These are phyloP conservation scores for Actinidia arguta DNA, from an alignment of 179 eudicot species.

Conservation along the genomic window DNA sequence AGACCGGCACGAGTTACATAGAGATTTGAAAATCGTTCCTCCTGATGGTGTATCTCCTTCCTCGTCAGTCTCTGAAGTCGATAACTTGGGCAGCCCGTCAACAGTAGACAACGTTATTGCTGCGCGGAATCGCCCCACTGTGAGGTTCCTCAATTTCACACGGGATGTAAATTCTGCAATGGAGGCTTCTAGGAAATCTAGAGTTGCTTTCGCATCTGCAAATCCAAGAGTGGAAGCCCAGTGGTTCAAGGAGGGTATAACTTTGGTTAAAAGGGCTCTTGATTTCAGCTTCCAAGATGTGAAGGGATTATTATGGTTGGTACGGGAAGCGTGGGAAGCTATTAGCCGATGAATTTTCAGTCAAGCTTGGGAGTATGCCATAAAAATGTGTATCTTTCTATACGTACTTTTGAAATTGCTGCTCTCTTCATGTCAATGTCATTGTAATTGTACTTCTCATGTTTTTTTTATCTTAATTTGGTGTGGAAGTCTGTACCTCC, in stretches of 20 bases:
- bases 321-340: conserved; percentile 89
- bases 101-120: conserved; percentile 75
- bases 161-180: conserved; percentile 83
- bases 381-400: too few species aligned
- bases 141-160: conserved; percentile 70
- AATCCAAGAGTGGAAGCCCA: conserved; percentile 48
- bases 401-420: too few species aligned
- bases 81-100: conserved; percentile 80
- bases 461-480: too few species aligned
- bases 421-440: too few species aligned
- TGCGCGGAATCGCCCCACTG: conserved; percentile 64
- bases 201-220: conserved; percentile 76
- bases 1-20: conserved; percentile 82
- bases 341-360: conserved; percentile 49
- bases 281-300: conserved; percentile 95
- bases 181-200: conserved; percentile 97
- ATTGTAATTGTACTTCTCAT: too few species aligned
- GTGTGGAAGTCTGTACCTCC: too few species aligned
- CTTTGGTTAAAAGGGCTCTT: conserved; percentile 78
- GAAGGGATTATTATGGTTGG: conserved; percentile 77
- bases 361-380: not conserved
- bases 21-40: conserved; percentile 77
- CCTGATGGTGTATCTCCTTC: conserved; percentile 98
- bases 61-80: conserved; percentile 96
- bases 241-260: conserved; percentile 50